Percentiles rank a stretch among this genome's conserved stretches.
Evolutionary conservation across 257 asterid species (phyloP).

Genomic region (Solanum chiquidenum): DNA sequence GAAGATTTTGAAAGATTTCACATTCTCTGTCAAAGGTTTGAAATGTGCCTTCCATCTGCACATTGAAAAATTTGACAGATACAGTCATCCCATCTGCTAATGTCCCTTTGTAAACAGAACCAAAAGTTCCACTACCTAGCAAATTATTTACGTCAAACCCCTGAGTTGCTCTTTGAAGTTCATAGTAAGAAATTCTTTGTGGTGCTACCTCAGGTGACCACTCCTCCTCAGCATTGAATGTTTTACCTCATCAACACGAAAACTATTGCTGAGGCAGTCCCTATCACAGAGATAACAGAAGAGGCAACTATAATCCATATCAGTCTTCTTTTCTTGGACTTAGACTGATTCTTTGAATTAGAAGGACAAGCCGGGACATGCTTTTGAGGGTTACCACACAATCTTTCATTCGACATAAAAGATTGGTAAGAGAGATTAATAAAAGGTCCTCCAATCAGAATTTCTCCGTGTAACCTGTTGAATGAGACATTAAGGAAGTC

Average conservation of each 20-base stretch:
- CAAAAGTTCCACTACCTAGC: neutral
- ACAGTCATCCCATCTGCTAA: neutral
- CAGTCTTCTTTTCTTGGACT: neutral
- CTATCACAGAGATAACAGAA: neutral
- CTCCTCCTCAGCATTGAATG: neutral
- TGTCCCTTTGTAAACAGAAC: neutral
- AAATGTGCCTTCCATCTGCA: neutral
- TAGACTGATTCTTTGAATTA: neutral
- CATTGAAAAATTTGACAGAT: neutral
- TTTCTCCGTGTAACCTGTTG: neutral
- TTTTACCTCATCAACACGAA: constrained; percentile 1
- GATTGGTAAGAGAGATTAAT: neutral
- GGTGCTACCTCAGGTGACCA: neutral
- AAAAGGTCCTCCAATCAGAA: neutral
- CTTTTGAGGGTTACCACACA: neutral
- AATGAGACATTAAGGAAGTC: neutral
- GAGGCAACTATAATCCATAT: neutral
- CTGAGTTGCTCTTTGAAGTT: constrained; percentile 1
- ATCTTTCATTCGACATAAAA: neutral
- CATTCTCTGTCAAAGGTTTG: neutral
- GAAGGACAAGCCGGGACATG: neutral
- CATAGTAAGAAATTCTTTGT: constrained; percentile 9
- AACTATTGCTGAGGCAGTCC: neutral
- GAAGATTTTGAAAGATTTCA: neutral
- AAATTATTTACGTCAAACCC: neutral